Percentiles rank a stretch among this genome's conserved stretches.
phyloP scores from a whole-genome alignment of 257 asterid genomes.

The Gentiana straminea region DNA sequence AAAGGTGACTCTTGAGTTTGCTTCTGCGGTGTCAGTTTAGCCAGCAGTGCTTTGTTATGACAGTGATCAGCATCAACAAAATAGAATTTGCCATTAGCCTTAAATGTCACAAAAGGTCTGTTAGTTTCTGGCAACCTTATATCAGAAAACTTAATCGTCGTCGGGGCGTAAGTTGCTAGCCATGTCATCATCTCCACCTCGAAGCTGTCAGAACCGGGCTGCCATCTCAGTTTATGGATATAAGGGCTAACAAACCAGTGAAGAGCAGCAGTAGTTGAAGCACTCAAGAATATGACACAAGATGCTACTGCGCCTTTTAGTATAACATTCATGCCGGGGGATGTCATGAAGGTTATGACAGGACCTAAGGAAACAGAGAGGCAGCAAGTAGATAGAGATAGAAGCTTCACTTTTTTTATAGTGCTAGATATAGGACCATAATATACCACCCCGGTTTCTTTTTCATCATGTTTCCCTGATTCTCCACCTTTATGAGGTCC shows the following conservation, averaged over 20 bases:
- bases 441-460: slow-evolving; percentile 34
- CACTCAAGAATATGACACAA: slow-evolving; percentile 67
- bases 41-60: no score
- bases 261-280: slow-evolving; percentile 79
- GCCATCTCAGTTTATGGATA: slow-evolving; percentile 83
- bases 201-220: slow-evolving; percentile 86
- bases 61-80: no score
- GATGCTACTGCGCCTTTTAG: slow-evolving; percentile 93
- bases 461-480: slow-evolving; percentile 25
- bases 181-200: slow-evolving; percentile 96
- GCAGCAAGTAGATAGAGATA: slow-evolving; percentile 93
- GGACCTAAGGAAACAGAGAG: slow-evolving; percentile 91
- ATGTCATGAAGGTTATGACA: slow-evolving; percentile 88
- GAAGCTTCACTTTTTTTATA: slow-evolving; percentile 86
- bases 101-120: no score
- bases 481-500: slow-evolving; percentile 44
- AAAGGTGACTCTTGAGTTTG: no score
- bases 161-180: slow-evolving; percentile 58
- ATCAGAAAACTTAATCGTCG: slow-evolving; percentile 74
- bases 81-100: no score
- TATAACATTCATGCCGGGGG: slow-evolving; percentile 64
- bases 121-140: slow-evolving; percentile 24
- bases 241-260: slow-evolving; percentile 98
- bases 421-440: slow-evolving; percentile 80
- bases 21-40: no score